phyloP scores from a whole-genome alignment of 441 rosid species.

The Brassica hybrid region DNA sequence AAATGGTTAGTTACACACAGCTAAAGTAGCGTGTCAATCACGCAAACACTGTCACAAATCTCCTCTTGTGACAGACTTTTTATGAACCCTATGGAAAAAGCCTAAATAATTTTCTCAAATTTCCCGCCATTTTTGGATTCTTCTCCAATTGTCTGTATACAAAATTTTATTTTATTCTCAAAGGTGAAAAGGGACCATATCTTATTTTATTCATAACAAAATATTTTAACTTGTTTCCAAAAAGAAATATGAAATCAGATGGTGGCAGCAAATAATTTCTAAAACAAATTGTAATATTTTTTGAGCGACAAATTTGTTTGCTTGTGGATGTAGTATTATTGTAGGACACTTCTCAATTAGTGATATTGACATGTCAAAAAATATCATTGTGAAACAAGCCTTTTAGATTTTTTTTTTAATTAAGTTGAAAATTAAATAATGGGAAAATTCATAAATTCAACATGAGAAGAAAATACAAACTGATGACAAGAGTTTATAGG shows the following conservation, averaged over 20 bases:
- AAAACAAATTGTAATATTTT: neutral
- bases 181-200: neutral
- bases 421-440: neutral
- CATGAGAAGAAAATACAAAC: neutral
- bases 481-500: neutral
- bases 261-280: neutral
- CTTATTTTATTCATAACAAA: neutral
- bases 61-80: neutral
- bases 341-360: neutral
- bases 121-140: neutral
- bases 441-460: neutral
- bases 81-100: neutral
- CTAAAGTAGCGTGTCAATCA: neutral
- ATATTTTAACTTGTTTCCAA: neutral
- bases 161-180: neutral
- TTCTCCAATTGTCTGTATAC: neutral
- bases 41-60: neutral
- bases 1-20: neutral
- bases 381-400: neutral
- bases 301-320: neutral
- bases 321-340: neutral
- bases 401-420: neutral
- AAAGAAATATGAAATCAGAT: neutral
- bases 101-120: neutral
- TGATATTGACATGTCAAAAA: neutral